A percentile compares a stretch with the other conserved stretches of the same genome.
phyloP scores from a whole-genome alignment of 2,329 filamentous ascomycete genomes.

The Plenodomus biglobosus region DNA sequence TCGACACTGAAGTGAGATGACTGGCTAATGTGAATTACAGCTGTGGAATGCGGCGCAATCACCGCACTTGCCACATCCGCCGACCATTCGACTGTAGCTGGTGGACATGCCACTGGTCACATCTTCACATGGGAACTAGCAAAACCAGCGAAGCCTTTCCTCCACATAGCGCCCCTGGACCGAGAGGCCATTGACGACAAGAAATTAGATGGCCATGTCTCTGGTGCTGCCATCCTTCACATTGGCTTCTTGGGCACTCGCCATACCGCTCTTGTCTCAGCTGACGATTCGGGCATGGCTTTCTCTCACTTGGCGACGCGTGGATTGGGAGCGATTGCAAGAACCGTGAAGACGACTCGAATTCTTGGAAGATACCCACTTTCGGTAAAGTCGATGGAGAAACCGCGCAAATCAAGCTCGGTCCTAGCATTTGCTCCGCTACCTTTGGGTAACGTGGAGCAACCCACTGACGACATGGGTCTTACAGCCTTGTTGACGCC shows the following conservation, averaged over 20 bases:
- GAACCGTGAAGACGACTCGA: slow-evolving; percentile 84
- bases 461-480: slow-evolving; percentile 82
- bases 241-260: slow-evolving; percentile 93
- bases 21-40: slow-evolving; percentile 53
- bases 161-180: slow-evolving; percentile 79
- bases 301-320: slow-evolving; percentile 95
- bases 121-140: slow-evolving; percentile 97
- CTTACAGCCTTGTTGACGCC: slow-evolving; percentile 94
- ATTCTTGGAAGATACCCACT: slow-evolving; percentile 90
- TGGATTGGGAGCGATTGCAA: slow-evolving; percentile 81
- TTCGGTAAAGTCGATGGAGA: slow-evolving; percentile 61
- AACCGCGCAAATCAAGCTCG: slow-evolving; percentile 84
- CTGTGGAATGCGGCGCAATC: slow-evolving; percentile 85
- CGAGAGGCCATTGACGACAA: slow-evolving; percentile 64
- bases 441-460: slow-evolving; percentile 91
- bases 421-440: slow-evolving; percentile 89
- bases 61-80: slow-evolving; percentile 88
- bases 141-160: slow-evolving; percentile 79
- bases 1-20: neutral
- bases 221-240: slow-evolving; percentile 77
- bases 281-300: slow-evolving; percentile 93
- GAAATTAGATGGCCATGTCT: slow-evolving; percentile 78
- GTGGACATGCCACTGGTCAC: slow-evolving; percentile 82
- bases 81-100: slow-evolving; percentile 88
- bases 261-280: slow-evolving; percentile 91